Evolutionary conservation across 768 basidiomycete genomes (phyloP).

Genomic region (Amanita exitialis): DNA sequence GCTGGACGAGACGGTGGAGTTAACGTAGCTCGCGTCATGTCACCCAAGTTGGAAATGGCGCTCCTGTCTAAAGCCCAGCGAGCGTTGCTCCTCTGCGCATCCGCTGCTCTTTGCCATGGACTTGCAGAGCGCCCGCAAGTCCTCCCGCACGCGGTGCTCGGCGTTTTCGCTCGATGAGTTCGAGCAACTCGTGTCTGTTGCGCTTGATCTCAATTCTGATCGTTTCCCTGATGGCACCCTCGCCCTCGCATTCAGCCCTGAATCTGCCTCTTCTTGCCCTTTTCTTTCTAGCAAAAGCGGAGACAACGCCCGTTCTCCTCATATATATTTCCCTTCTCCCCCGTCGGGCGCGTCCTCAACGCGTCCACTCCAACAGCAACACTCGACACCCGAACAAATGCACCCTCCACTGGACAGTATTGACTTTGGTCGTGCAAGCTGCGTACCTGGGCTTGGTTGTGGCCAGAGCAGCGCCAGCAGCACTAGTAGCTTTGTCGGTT

Average conservation of each 20-base stretch:
- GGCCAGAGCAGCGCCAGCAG: neutral
- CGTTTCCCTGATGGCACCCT: conserved; percentile 4
- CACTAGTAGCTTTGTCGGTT: neutral
- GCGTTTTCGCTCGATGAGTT: conserved; percentile 3
- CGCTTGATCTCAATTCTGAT: conserved; percentile 7
- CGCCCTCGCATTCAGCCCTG: conserved; percentile 2
- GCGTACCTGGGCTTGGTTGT: neutral
- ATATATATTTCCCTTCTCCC: neutral
- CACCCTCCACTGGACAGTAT: neutral
- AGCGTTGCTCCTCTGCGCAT: neutral
- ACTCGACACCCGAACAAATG: neutral
- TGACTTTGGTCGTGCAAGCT: conserved; percentile 1
- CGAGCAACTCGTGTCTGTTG: neutral
- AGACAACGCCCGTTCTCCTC: neutral
- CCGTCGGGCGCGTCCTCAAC: neutral
- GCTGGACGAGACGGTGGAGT: conserved; percentile 79
- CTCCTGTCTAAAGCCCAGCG: neutral
- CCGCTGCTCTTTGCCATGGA: neutral
- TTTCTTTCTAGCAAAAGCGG: neutral
- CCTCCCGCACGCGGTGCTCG: neutral
- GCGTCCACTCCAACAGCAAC: neutral
- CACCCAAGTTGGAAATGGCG: neutral
- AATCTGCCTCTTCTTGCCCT: neutral
- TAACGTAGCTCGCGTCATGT: conserved; percentile 19
- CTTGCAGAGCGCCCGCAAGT: neutral